Conservation (phyloP, 2,329 filamentous ascomycete genomes). For the Sclerotinia trifoliorum region DNA sequence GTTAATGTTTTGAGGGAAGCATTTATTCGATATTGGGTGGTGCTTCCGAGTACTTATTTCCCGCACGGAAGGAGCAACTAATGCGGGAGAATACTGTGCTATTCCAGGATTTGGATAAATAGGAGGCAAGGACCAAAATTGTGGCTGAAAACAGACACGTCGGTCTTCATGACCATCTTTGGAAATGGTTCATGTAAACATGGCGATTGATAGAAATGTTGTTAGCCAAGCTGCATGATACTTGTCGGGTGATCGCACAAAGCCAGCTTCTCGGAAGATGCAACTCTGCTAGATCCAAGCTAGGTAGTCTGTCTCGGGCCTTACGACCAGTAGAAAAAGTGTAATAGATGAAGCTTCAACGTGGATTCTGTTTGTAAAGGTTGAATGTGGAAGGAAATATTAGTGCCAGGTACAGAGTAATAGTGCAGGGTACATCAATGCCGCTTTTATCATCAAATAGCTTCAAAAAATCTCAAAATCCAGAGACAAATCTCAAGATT, state of each 20-base stretch:
- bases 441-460: neutral
- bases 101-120: neutral
- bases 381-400: neutral
- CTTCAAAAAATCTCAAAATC: neutral
- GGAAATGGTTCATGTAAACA: neutral
- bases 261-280: constrained; percentile 8
- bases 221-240: constrained; percentile 3
- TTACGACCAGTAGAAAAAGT: neutral
- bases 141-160: constrained; percentile 15
- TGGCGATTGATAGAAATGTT: neutral
- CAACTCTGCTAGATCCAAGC: neutral
- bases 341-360: neutral
- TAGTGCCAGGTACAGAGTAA: neutral
- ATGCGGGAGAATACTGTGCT: neutral
- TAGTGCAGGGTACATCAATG: neutral
- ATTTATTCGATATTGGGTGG: neutral
- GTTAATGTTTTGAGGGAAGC: neutral
- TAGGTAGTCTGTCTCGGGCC: neutral
- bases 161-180: neutral
- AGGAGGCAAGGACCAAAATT: neutral
- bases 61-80: constrained; percentile 1
- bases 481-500: neutral
- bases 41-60: constrained; percentile 14
- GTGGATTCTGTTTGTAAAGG: neutral
- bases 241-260: constrained; percentile 13